phyloP scores from a whole-genome alignment of 768 basidiomycete genomes.

The Podaxis sp. region DNA sequence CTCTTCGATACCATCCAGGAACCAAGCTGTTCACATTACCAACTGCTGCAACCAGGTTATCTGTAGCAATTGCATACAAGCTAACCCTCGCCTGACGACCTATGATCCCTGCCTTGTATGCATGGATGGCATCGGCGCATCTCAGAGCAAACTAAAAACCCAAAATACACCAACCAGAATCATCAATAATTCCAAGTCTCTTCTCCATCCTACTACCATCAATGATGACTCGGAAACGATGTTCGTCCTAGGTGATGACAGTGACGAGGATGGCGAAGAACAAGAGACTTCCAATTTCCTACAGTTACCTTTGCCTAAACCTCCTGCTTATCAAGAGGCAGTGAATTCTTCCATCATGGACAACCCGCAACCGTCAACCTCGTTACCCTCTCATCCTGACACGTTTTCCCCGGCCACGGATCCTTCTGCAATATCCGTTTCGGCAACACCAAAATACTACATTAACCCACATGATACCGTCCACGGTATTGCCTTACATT shows the following conservation, averaged over 20 bases:
- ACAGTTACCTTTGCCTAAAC: not conserved
- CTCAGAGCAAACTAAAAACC: constrained; percentile 19
- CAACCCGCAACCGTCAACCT: not conserved
- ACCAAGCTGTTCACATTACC: constrained; percentile 45
- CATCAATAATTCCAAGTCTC: constrained; percentile 1
- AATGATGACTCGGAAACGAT: constrained; percentile 57
- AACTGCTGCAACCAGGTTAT: constrained; percentile 67
- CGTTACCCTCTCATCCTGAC: not conserved
- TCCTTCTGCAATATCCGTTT: not conserved
- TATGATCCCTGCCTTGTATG: constrained; percentile 77
- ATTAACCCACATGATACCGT: constrained; percentile 60
- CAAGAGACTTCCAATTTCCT: constrained; percentile 11
- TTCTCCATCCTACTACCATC: constrained; percentile 21
- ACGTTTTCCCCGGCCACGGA: not conserved
- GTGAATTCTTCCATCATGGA: not conserved
- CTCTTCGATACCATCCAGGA: constrained; percentile 45
- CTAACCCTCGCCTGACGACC: constrained; percentile 62
- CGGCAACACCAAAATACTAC: constrained; percentile 43
- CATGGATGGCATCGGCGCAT: constrained; percentile 53
- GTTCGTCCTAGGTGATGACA: constrained; percentile 67
- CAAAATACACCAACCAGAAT: constrained; percentile 5
- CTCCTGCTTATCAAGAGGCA: constrained; percentile 15
- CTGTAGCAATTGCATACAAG: constrained; percentile 54
- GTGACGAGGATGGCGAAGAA: constrained; percentile 45
- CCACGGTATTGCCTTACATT: constrained; percentile 61